Evolutionary conservation across 345 rosid species (phyloP), one percentile per base, ranked within the genome.

Genomic region (Euphorbia lathyris): DNA sequence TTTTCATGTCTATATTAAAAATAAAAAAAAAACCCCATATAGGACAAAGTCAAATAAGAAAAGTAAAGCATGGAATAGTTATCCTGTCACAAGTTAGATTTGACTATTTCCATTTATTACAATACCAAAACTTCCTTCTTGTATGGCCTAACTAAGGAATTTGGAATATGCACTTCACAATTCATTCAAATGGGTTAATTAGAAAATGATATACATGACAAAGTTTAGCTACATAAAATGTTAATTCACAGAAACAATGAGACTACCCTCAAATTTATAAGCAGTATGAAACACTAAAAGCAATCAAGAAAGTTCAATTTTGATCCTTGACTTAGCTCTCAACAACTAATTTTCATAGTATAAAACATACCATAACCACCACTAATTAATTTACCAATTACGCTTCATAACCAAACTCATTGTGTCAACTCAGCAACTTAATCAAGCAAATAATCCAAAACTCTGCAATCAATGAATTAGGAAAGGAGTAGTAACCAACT

Each of bases 401-500:
- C 20, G 12, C 20, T 29, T 12, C 50, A 20, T 25, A 11, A 30
- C 10, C 58, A 26, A 69, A 76, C 75, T 58, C 69, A 66, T 32
- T 0, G 56, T 5, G 47, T 22, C 70, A 72, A 65, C 64, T 65
- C 65, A 56, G 23, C 14, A 34, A 52, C 63, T 66, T 65, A 68
- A 47, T 20, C 50, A 25, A 30, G 25, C 7, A 8, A 36, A 19
- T 0, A 38, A 13, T 47, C 9, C 1, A 27, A 43, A 43, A 13
- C 13, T 34, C 38, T 43, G 16, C 11, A 43, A 43, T 43, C 13
- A 8, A 43, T 43, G 48, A 43, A 32, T 9, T 19, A 63, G n/a
- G 25, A 30, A 30, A 6, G 4, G 14, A 38, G 5, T 25, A 62
- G 48, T 17, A 3, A 9, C 9, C 11, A 42, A 81, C 85, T 85